A percentile compares a stretch with the other conserved stretches of the same genome.
phyloP scores from a whole-genome alignment of 495 filamentous ascomycete species.

The Penicillium pancosmium region DNA sequence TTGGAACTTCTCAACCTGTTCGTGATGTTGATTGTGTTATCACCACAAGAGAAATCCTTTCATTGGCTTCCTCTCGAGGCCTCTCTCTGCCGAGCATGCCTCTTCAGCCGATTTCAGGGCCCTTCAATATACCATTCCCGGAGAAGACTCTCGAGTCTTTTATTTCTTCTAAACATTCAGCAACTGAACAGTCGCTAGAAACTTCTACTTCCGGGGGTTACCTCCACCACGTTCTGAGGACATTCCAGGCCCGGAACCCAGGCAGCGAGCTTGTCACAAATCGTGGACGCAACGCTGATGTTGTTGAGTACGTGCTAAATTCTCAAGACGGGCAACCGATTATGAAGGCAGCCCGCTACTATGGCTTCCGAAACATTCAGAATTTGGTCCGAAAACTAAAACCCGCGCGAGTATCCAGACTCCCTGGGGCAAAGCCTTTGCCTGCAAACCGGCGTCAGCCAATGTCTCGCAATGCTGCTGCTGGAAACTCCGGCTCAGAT shows the following conservation, averaged over 20 bases:
- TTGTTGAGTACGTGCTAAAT: constrained; percentile 76
- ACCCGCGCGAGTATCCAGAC: constrained; percentile 70
- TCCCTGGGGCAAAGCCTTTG: constrained; percentile 67
- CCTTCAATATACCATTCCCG: constrained; percentile 58
- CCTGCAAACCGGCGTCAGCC: constrained; percentile 47
- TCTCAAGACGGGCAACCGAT: constrained; percentile 56
- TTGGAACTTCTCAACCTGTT: constrained; percentile 53
- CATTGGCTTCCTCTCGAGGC: constrained; percentile 76
- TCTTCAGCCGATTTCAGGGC: constrained; percentile 48
- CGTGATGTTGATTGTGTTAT: constrained; percentile 98
- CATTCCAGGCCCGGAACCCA: constrained; percentile 68
- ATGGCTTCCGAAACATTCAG: constrained; percentile 97
- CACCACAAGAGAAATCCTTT: constrained; percentile 88
- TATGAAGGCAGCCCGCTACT: constrained; percentile 85
- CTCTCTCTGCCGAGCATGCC: constrained; percentile 73
- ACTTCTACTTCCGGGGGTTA: constrained; percentile 88
- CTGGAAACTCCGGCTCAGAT: constrained; percentile 53
- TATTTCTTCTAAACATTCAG: constrained; percentile 54
- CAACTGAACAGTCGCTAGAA: constrained; percentile 33
- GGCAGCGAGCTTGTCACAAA: constrained; percentile 67
- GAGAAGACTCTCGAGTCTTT: constrained; percentile 69
- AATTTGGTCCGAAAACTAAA: constrained; percentile 91
- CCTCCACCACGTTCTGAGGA: constrained; percentile 74
- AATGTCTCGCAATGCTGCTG: constrained; percentile 33
- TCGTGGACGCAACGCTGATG: constrained; percentile 85